Base-by-base conservation (phyloP, 164 flowering plant genomes). In the Liriodendron chinense region DNA sequence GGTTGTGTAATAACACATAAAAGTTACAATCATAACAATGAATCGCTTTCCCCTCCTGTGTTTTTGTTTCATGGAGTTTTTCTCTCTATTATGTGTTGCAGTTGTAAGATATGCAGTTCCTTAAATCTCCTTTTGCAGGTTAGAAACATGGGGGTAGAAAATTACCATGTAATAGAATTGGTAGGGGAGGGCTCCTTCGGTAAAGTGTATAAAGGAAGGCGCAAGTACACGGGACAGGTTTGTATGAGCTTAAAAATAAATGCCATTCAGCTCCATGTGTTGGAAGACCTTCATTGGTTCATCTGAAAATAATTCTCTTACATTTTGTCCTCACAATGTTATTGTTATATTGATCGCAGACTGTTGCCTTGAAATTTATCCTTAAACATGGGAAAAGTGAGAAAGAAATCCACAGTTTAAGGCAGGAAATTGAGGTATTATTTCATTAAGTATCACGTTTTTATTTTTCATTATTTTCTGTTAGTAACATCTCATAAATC, bases 121-220 rank as follows among this genome's bases (percentile, higher is more conserved):
- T 68, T 68, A 43, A 20, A 8, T 69, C 25, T 68, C 43, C 43
- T 47, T 22, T 48, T 75, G 22, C 28, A 74, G 77, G 70, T 59
- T 61, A 50, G 16, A 76, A 79, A 77, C 47, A 95, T 96, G 99
- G 94, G 95, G 0, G 85, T 96, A 0, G 99, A 96, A 59, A 81
- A 92, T 70, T 96, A 96, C 84, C 98, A 94, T 77, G 99, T 96
- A 22, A 90, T 94, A 21, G 98, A 92, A 84, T 87, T 92, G 8
- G 97, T 96, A 0, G 99, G 99, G 7, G 99, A 94, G 82, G 99
- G 99, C 10, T 96, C 99, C 1, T 96, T 96, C 70, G 99, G 99
- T 1, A 96, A 92, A 72, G 99, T 96, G 0, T 94, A 92, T 80
- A 96, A 94, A 75, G 99, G 99, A 67, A 86, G 99, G 66, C 86